Evolutionary conservation across 805 yeast genomes (phyloP).

Genomic region (Lachancea dasiensis): DNA sequence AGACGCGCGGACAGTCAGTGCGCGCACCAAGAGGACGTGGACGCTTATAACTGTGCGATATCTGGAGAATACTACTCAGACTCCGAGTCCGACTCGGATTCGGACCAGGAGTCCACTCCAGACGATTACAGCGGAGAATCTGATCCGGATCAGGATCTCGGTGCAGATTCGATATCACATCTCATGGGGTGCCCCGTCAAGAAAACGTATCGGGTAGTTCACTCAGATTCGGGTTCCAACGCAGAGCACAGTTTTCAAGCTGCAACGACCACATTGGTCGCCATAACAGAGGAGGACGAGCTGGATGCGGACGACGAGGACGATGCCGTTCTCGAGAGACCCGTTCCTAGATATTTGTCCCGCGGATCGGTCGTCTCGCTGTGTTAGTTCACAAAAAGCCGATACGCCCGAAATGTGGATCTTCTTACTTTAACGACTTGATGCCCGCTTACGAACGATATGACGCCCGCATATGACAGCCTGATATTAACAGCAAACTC

Average conservation of each 20-base stretch:
- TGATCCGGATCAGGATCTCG: no score
- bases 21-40: constrained; percentile 11
- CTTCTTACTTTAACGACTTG: no score
- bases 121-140: constrained; percentile 1
- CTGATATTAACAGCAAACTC: no score
- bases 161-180: constrained; percentile 2
- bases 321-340: constrained; percentile 9
- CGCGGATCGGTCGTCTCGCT: not conserved
- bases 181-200: not conserved
- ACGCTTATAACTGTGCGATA: constrained; percentile 8
- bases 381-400: not conserved
- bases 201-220: no score
- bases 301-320: constrained; percentile 9
- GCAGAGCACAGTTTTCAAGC: constrained; percentile 3
- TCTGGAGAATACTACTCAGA: constrained; percentile 5
- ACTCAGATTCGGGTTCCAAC: no score
- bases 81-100: constrained; percentile 8
- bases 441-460: no score
- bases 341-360: constrained; percentile 1
- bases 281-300: constrained; percentile 7
- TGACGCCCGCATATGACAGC: no score
- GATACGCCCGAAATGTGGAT: no score
- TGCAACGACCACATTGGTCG: constrained; percentile 4
- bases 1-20: constrained; percentile 11
- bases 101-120: constrained; percentile 5